Percentiles rank a stretch among this genome's conserved stretches.
phyloP scores from a whole-genome alignment of 2,329 filamentous ascomycete genomes.

The Ophiocordyceps camponoti-leonardi region DNA sequence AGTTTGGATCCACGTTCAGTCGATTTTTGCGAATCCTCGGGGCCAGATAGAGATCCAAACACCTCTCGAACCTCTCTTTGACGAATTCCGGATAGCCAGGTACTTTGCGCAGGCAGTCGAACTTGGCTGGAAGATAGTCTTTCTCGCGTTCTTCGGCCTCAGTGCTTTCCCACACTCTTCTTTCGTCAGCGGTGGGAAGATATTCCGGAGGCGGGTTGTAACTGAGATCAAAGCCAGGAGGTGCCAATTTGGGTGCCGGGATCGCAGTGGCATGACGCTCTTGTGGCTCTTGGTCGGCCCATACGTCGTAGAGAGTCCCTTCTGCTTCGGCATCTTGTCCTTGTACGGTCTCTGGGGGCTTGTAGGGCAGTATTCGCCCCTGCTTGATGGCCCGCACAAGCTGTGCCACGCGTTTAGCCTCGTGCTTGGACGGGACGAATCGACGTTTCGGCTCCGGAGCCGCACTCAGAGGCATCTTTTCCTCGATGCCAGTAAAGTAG shows the following conservation, averaged over 20 bases:
- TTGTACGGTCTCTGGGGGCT: constrained; percentile 43
- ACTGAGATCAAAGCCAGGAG: constrained; percentile 86
- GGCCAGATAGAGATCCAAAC: constrained; percentile 86
- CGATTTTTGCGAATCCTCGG: constrained; percentile 83
- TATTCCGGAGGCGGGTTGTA: constrained; percentile 96
- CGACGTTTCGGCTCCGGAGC: constrained; percentile 92
- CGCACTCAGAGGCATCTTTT: constrained; percentile 87
- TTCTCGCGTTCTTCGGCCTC: constrained; percentile 86
- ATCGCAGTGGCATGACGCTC: constrained; percentile 87
- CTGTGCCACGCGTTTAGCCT: constrained; percentile 93
- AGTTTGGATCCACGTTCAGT: constrained; percentile 91
- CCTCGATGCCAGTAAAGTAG: constrained; percentile 80
- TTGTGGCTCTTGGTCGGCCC: constrained; percentile 77
- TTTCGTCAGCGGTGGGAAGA: constrained; percentile 71
- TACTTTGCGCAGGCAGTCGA: constrained; percentile 73
- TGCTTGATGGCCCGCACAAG: constrained; percentile 90
- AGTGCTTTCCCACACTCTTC: constrained; percentile 63
- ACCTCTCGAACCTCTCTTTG: constrained; percentile 92
- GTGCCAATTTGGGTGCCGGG: constrained; percentile 80
- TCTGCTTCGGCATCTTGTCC: constrained; percentile 51
- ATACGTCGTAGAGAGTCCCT: constrained; percentile 69
- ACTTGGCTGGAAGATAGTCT: constrained; percentile 71
- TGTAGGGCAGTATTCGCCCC: constrained; percentile 84
- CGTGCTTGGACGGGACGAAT: constrained; percentile 92
- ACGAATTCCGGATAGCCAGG: constrained; percentile 81